Percentiles rank a stretch among this genome's conserved stretches.
Conservation (phyloP, 2,329 filamentous ascomycete genomes). For the Kalaharituber pfeilii region DNA sequence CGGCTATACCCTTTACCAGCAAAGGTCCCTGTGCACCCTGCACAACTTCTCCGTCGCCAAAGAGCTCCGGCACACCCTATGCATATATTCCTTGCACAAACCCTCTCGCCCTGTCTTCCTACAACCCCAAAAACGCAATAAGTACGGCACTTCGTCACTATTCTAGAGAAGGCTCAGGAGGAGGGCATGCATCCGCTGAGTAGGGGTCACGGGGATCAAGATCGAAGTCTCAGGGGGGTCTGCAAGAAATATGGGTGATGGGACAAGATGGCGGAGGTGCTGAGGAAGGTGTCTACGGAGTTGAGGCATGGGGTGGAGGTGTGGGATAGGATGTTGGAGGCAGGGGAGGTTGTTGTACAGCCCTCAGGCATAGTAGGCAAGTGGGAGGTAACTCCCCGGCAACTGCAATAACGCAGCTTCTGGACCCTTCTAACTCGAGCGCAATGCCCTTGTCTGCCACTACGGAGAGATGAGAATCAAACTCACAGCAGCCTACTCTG, state of each 20-base stretch:
- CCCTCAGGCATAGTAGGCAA: conserved; percentile 61
- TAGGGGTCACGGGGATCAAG: conserved; percentile 71
- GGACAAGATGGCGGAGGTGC: conserved; percentile 52
- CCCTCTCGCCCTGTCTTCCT: conserved; percentile 34
- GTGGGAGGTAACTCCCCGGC: too few relatives aligned
- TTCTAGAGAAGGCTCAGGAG: conserved; percentile 55
- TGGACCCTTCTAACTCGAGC: too few relatives aligned
- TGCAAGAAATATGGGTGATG: conserved; percentile 60
- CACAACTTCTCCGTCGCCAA: conserved; percentile 50
- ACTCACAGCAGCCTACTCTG: neutral
- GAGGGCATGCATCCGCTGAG: conserved; percentile 71
- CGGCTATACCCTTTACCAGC: too few relatives aligned
- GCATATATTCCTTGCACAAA: conserved; percentile 49
- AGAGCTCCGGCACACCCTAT: conserved; percentile 60
- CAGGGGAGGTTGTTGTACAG: conserved; percentile 42
- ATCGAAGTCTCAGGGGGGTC: conserved; percentile 62
- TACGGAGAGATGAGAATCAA: conserved; percentile 62
- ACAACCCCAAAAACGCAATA: conserved; percentile 57
- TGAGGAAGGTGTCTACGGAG: conserved; percentile 59
- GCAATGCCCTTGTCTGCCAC: conserved; percentile 65
- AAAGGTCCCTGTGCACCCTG: conserved; percentile 26
- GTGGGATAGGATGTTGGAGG: conserved; percentile 27
- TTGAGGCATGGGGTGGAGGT: conserved; percentile 37
- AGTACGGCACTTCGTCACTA: conserved; percentile 67
- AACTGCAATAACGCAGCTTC: too few relatives aligned